Evolutionary conservation across 2,329 filamentous ascomycete species (phyloP).

Genomic region (Alternaria sp.): DNA sequence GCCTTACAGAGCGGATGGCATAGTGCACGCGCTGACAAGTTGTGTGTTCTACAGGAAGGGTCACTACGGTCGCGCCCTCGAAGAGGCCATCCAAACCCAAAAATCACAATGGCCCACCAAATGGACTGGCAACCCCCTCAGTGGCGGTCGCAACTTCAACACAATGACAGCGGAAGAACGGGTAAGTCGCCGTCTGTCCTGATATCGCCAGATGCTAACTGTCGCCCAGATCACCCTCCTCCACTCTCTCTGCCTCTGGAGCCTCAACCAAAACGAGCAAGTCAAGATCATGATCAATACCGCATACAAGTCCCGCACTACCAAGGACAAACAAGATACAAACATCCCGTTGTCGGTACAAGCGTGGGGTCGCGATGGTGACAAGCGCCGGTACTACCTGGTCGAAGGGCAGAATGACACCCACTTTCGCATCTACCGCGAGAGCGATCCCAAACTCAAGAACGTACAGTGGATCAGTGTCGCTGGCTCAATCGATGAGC

Average conservation of each 20-base stretch:
- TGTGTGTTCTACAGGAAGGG: constrained; percentile 68
- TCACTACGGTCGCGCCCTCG: constrained; percentile 90
- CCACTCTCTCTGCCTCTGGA: constrained; percentile 84
- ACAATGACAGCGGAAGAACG: constrained; percentile 81
- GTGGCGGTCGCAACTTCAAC: constrained; percentile 79
- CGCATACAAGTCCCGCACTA: constrained; percentile 71
- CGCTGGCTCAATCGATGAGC: constrained; percentile 86
- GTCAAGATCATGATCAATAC: constrained; percentile 83
- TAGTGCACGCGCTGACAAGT: constrained; percentile 39
- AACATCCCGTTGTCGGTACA: constrained; percentile 91
- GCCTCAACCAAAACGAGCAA: constrained; percentile 83
- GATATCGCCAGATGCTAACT: constrained; percentile 24
- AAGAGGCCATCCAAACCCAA: constrained; percentile 87
- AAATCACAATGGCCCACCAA: constrained; percentile 84
- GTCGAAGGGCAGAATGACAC: constrained; percentile 95
- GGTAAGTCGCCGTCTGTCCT: constrained; percentile 58
- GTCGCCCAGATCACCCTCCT: constrained; percentile 75
- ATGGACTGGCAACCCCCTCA: constrained; percentile 87
- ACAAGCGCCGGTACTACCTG: constrained; percentile 91
- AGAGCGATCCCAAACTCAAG: constrained; percentile 80
- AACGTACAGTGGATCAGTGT: constrained; percentile 91
- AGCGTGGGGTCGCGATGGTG: constrained; percentile 86
- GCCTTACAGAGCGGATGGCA: not conserved
- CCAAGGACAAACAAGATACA: constrained; percentile 75
- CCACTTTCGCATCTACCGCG: constrained; percentile 89